Conservation (phyloP, 2,329 filamentous ascomycete genomes). For the Penicillium sp. region DNA sequence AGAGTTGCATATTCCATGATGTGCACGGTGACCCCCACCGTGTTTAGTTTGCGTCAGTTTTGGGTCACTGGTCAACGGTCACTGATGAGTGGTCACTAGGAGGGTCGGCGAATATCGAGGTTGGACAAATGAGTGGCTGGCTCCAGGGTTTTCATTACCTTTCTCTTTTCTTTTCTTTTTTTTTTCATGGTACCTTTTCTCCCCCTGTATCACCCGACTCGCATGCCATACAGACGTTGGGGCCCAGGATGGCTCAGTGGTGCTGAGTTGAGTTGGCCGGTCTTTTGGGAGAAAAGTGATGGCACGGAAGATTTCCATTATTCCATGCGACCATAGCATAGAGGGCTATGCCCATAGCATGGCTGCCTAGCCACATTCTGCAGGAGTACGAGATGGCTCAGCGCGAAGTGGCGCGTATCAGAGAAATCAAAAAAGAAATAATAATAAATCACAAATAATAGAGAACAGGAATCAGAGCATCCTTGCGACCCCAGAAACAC, state of each 20-base stretch:
- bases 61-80: background rate
- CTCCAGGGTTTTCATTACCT: background rate
- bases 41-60: background rate
- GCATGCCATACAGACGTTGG: conserved; percentile 20
- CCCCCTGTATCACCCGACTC: conserved; percentile 20
- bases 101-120: conserved; percentile 17
- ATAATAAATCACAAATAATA: background rate
- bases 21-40: background rate
- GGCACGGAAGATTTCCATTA: conserved; percentile 8
- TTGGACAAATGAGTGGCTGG: conserved; percentile 10
- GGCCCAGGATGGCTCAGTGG: conserved; percentile 12
- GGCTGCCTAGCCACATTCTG: background rate
- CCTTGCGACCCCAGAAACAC: conserved; percentile 20
- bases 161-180: too few species aligned
- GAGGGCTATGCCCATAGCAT: background rate
- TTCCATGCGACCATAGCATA: conserved; percentile 4
- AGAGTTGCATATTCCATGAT: conserved; percentile 3
- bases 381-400: background rate
- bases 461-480: conserved; percentile 7
- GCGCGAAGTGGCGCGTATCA: background rate
- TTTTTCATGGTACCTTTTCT: conserved; percentile 4
- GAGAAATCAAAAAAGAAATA: background rate
- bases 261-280: conserved; percentile 17
- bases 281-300: conserved; percentile 2
- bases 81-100: background rate